phyloP scores from a whole-genome alignment of 2,329 filamentous ascomycete genomes.

The Pseudogymnoascus sp. region DNA sequence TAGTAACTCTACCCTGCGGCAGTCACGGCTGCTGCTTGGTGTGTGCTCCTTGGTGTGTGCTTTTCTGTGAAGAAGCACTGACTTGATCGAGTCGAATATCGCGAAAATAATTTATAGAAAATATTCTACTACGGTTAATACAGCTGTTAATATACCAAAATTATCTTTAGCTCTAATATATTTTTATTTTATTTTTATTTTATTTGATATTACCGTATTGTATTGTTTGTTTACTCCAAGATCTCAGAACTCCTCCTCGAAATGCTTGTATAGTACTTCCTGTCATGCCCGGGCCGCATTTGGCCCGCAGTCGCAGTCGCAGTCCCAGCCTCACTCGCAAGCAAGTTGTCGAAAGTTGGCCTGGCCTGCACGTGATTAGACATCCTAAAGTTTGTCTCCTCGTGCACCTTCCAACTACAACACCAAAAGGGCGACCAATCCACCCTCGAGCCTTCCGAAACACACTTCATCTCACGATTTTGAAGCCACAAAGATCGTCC shows the following conservation, averaged over 20 bases:
- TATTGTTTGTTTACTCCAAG: not conserved
- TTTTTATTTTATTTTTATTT: not conserved
- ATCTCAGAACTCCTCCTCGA: not conserved
- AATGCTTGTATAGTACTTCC: not conserved
- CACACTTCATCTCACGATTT: constrained; percentile 1
- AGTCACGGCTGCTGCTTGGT: constrained; percentile 2
- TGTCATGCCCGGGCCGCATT: not conserved
- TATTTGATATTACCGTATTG: not conserved
- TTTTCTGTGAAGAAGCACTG: not conserved
- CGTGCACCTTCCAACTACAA: not conserved
- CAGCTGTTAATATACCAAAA: not conserved
- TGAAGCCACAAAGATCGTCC: not conserved
- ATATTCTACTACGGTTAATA: not conserved
- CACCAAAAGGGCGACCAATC: constrained; percentile 1
- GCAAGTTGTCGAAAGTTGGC: too few relatives aligned
- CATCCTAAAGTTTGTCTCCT: constrained; percentile 6
- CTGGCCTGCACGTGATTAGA: not conserved
- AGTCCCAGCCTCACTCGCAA: not conserved
- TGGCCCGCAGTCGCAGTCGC: not conserved
- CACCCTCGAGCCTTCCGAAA: not conserved
- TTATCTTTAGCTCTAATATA: not conserved
- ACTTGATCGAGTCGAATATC: not conserved
- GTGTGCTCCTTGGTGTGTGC: not conserved
- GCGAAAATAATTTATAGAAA: not conserved
- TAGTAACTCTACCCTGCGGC: not conserved